Evolutionary conservation across 208 protist species (phyloP).

Genomic region (Crithidia brevicula): DNA sequence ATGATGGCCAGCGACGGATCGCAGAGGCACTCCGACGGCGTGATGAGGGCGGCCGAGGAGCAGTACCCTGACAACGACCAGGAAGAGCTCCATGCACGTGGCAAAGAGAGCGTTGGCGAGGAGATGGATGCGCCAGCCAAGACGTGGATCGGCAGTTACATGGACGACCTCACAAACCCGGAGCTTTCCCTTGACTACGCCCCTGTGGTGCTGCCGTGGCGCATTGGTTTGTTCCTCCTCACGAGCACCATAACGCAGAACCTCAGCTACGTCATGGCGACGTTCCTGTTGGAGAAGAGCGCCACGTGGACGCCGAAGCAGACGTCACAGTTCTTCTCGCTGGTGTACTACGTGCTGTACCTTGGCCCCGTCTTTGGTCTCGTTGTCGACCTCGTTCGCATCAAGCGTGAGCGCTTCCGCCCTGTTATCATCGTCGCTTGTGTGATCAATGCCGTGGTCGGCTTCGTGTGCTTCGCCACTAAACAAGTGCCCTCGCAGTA

Average conservation of each 20-base stretch:
- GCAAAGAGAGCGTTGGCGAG: not conserved
- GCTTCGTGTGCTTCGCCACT: conserved; percentile 26
- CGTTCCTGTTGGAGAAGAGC: conserved; percentile 3
- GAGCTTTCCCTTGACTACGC: conserved; percentile 12
- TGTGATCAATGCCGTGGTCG: conserved; percentile 28
- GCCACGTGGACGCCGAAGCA: conserved; percentile 20
- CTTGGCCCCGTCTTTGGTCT: conserved; percentile 44
- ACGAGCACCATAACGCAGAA: conserved; percentile 40
- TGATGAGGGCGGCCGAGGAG: too few relatives aligned
- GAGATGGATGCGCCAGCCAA: not conserved
- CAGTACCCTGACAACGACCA: not conserved
- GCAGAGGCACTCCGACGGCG: too few relatives aligned
- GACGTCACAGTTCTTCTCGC: conserved; percentile 23
- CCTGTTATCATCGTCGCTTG: conserved; percentile 34
- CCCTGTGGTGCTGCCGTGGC: conserved; percentile 34
- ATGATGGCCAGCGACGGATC: not conserved
- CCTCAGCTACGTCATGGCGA: conserved; percentile 23
- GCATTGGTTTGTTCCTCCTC: conserved; percentile 38
- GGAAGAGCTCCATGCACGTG: not conserved
- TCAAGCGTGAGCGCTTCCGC: conserved; percentile 37
- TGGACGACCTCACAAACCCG: conserved; percentile 15
- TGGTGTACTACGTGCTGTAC: conserved; percentile 33
- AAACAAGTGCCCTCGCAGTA: conserved; percentile 3
- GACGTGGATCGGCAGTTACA: conserved; percentile 19
- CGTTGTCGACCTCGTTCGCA: conserved; percentile 29